Conservation (phyloP, 2,329 filamentous ascomycete species). For the Ophiostoma himal-ulmi region DNA sequence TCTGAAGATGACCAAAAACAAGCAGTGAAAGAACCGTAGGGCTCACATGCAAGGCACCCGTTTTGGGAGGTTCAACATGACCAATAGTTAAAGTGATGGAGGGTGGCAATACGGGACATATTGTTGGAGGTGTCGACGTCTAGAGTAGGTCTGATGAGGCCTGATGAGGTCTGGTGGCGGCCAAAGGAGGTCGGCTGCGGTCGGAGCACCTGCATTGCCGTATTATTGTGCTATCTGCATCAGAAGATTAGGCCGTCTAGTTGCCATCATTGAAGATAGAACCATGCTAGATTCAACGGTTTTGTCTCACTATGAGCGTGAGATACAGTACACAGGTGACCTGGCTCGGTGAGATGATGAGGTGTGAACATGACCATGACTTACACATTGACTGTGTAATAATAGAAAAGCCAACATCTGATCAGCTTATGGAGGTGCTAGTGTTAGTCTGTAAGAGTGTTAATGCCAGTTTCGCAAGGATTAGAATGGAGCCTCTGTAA, state of each 20-base stretch:
- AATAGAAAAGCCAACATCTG: neutral
- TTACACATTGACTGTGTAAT: neutral
- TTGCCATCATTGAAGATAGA: neutral
- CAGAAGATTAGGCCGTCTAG: neutral
- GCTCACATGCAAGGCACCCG: constrained; percentile 7
- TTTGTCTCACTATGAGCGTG: neutral
- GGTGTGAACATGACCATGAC: neutral
- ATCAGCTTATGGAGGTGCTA: neutral
- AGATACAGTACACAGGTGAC: neutral
- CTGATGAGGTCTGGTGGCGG: neutral
- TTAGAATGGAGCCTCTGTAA: neutral
- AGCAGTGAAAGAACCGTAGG: neutral
- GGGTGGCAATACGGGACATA: neutral
- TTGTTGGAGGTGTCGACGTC: no score
- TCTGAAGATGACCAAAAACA: neutral
- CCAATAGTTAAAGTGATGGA: neutral
- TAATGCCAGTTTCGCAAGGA: neutral
- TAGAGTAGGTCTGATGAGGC: no score
- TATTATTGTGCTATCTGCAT: neutral
- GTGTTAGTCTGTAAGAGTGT: neutral
- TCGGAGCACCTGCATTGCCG: constrained; percentile 2
- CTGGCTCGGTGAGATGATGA: constrained; percentile 4
- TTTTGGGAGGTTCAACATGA: neutral
- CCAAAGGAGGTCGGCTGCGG: neutral
- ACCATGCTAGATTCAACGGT: neutral